A percentile compares a stretch with the other conserved stretches of the same genome.
Evolutionary conservation across 2,329 filamentous ascomycete species (phyloP).

Genomic region (Nemania abortiva): DNA sequence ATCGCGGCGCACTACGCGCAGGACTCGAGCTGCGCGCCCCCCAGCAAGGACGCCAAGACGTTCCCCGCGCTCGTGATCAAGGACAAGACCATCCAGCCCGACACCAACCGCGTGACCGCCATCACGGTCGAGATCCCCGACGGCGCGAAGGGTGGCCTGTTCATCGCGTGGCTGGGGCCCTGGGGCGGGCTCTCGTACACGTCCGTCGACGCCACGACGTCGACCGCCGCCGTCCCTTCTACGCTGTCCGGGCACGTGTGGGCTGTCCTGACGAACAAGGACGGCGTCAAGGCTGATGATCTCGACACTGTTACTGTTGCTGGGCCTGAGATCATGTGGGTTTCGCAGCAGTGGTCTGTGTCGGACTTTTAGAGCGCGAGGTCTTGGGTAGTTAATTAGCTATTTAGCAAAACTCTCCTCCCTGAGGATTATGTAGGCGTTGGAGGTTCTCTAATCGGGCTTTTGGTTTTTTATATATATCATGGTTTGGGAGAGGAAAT

Average conservation of each 20-base stretch:
- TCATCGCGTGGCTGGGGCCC: slow-evolving; percentile 54
- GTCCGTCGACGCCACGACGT: slow-evolving; percentile 40
- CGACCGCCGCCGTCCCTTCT: slow-evolving; percentile 47
- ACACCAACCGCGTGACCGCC: slow-evolving; percentile 38
- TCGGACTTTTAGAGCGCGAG: slow-evolving; percentile 17
- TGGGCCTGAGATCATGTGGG: slow-evolving; percentile 54
- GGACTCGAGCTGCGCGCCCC: slow-evolving; percentile 43
- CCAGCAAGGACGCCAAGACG: slow-evolving; percentile 31
- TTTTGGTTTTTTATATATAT: not conserved
- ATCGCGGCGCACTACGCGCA: slow-evolving; percentile 49
- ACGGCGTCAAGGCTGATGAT: slow-evolving; percentile 39
- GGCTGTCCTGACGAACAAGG: slow-evolving; percentile 50
- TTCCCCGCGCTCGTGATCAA: slow-evolving; percentile 46
- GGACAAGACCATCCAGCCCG: slow-evolving; percentile 29
- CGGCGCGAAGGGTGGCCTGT: slow-evolving; percentile 43
- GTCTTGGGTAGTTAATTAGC: not conserved
- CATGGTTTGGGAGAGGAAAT: not conserved
- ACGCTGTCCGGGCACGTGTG: slow-evolving; percentile 54
- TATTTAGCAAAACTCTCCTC: not conserved
- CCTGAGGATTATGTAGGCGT: slow-evolving; percentile 13
- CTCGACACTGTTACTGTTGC: slow-evolving; percentile 48
- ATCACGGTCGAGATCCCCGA: slow-evolving; percentile 45
- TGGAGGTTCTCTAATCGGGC: not conserved
- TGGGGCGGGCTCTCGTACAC: slow-evolving; percentile 54
- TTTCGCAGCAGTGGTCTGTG: slow-evolving; percentile 43